Base-by-base conservation (phyloP, 202 grass and related monocot genomes). In the Schoenoplectus triqueter region DNA sequence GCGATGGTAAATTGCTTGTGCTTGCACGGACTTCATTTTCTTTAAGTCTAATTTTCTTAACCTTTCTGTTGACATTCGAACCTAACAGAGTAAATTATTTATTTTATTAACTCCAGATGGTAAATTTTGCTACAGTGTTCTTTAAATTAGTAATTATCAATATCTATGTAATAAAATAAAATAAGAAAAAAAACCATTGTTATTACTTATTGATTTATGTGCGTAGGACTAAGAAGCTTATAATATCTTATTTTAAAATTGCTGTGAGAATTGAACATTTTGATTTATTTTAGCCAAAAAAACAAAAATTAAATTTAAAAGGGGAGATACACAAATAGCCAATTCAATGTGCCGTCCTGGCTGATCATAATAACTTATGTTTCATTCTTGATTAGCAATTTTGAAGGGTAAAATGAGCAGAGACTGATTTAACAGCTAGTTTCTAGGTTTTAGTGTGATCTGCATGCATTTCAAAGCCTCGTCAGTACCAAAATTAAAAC, bases 61-160 rank as follows among this genome's bases (percentile, higher is more conserved):
- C 41, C 20, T 41, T 49, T 6, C 22, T 45, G 61, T 46, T 66
- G 15, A 82, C 54, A 46, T 69, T 82, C 41, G n/a, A 52, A 22
- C 6, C 17, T 68, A 68, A 68, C 18, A 13, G 14, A 41, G 60
- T 51, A 69, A 68, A 82, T 82, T 44, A 19, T 15, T 80, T 19
- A 18, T 62, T 82, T 82, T 60, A 82, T 61, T 50, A 42, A 48
- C 48, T 82, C 59, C 13, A 82, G 46, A 66, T 65, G 42, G 59
- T 82, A 47, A 82, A 82, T 18, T 80, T 62, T 8, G 54, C 39
- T 45, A 45, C 62, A 79, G 2, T 62, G 59, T 62, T 62, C 10
- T n/a, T 59, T 15, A 31, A 31, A 31, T 31, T 31, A 31, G 31
- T 31, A 31, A 31, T 31, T 31, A 31, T 31, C 31, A 74, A 50